Evolutionary conservation across 1,284 basidiomycete genomes (phyloP), one percentile per base, ranked within the genome.

Genomic region (Pseudozyma thailandica): DNA sequence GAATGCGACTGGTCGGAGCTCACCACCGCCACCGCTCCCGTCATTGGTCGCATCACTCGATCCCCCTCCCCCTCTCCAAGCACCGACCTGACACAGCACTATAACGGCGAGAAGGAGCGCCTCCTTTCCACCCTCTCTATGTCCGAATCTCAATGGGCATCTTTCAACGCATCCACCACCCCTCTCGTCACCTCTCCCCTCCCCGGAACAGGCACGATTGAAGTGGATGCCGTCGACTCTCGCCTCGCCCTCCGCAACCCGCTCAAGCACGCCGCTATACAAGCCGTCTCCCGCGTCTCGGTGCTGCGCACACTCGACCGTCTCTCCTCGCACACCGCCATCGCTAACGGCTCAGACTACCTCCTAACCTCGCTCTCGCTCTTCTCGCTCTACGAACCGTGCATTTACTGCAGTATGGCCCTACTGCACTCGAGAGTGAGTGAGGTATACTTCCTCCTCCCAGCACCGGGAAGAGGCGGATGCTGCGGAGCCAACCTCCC

Each of bases 321-420:
- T 9, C n/a, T 15, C 27, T 23, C 27, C 46, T 12, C 2, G 47
- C 13, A 2, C 37, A 12, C 1, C 49, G 3, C 4, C 50, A 6
- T 7, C 18, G 16, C 35, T 18, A 81, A 80, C 50, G 77, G 78
- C 1, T 54, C 61, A 49, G 81, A 82, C 56, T 82, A 82, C 63
- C 70, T 82, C 26, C 70, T 82, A 6, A 82, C 74, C 25, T 54
- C 59, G 1, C 65, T 82, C 1, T 51, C 69, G 3, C 61, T 82
- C 3, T 82, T 82, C 38, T 63, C 72, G 0, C 77, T 81, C 23
- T 77, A 80, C 58, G 81, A 82, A 54, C 81, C 81, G 9, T 82
- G 81, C 55, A 56, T 77, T 4, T 78, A 75, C 49, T 82, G 81
- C 68, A 63, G 61, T 23, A 82, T 82, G 81, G 77, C 80, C 0